A percentile compares a stretch with the other conserved stretches of the same genome.
These are phyloP conservation scores for Acanthochlamys bracteata DNA, from an alignment of 106 monocot species.

Conservation along the genomic window DNA sequence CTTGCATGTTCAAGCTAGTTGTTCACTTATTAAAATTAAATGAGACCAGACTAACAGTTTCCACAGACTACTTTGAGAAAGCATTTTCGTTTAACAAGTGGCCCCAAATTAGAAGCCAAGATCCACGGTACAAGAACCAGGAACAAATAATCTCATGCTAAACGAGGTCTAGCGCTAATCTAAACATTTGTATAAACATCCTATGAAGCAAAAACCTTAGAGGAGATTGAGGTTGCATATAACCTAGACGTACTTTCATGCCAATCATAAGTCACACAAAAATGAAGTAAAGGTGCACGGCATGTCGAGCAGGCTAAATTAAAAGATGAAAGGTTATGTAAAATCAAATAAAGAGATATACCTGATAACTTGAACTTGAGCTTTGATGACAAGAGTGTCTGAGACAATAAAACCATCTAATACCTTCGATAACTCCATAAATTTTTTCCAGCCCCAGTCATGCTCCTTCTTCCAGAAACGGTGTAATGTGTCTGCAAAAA, in stretches of 20 bases:
- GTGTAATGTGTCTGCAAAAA: slow-evolving; percentile 78
- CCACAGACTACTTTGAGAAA: not conserved
- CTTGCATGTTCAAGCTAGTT: not conserved
- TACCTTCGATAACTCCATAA: slow-evolving; percentile 81
- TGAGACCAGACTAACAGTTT: not conserved
- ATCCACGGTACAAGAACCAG: no score
- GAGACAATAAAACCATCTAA: slow-evolving; percentile 75
- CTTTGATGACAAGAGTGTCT: slow-evolving; percentile 84
- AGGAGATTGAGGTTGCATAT: no score
- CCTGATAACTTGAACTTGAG: slow-evolving; percentile 98
- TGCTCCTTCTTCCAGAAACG: slow-evolving; percentile 98
- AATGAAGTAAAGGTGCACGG: no score
- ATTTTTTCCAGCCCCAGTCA: slow-evolving; percentile 99
- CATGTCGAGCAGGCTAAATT: no score
- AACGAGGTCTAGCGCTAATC: no score
- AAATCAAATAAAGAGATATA: slow-evolving; percentile 14
- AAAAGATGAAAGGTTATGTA: not conserved
- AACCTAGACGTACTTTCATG: no score
- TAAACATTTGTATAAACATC: no score
- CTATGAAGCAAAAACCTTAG: no score
- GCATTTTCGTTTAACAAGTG: not conserved
- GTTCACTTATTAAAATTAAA: slow-evolving; percentile 4
- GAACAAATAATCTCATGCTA: no score
- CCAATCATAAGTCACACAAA: no score
- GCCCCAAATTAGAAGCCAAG: no score